A percentile compares a stretch with the other conserved stretches of the same genome.
Conservation (phyloP, 208 protist species). For the Angomonas deanei region DNA sequence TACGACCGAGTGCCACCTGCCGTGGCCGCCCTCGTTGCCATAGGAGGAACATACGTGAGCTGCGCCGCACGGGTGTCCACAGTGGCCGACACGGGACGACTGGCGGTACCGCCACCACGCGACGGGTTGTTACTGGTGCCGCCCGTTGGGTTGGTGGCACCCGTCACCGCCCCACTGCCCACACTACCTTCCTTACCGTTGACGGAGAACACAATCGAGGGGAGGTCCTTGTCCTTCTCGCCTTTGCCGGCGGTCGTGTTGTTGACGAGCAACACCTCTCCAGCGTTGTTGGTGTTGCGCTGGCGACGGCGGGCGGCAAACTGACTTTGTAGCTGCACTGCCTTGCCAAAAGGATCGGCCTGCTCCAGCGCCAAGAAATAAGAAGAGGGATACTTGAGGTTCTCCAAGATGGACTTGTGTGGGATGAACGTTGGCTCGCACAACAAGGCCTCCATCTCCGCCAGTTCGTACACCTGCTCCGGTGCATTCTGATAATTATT, state of each 20-base stretch:
- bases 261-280: not conserved
- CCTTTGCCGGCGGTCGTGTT: not conserved
- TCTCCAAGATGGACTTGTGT: constrained; percentile 16
- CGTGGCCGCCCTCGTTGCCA: not conserved
- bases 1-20: not conserved
- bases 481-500: not conserved
- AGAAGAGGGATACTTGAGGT: constrained; percentile 21
- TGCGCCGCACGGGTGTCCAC: not conserved
- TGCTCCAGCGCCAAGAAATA: constrained; percentile 29
- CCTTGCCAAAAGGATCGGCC: constrained; percentile 13
- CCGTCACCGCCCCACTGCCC: not conserved
- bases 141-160: not conserved
- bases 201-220: not conserved
- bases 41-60: not conserved
- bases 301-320: constrained; percentile 14
- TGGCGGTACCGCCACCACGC: no score
- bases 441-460: constrained; percentile 38
- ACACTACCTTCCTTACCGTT: not conserved
- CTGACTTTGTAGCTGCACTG: constrained; percentile 9
- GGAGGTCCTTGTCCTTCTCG: not conserved
- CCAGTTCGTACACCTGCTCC: constrained; percentile 24
- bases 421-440: constrained; percentile 33
- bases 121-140: no score
- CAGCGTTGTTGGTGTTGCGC: not conserved
- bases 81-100: not conserved